A percentile compares a stretch with the other conserved stretches of the same genome.
phyloP scores from a whole-genome alignment of 2,329 filamentous ascomycete genomes.

The Aspergillus awamori region DNA sequence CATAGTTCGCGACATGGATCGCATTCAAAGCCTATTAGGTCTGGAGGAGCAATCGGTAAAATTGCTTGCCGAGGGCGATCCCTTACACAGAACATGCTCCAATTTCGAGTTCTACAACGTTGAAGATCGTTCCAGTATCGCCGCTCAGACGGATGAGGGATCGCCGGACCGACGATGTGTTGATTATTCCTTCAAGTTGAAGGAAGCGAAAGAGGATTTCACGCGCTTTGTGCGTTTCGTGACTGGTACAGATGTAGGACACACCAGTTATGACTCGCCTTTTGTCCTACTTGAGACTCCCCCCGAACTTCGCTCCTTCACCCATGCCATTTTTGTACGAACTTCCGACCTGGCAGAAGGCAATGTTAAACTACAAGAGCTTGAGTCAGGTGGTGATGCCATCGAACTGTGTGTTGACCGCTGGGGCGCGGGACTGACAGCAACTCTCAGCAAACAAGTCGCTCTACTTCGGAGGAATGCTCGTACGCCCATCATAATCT shows the following conservation, averaged over 20 bases:
- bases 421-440: slow-evolving; percentile 56
- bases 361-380: slow-evolving; percentile 50
- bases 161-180: slow-evolving; percentile 49
- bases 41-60: slow-evolving; percentile 48
- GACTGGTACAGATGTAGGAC: slow-evolving; percentile 56
- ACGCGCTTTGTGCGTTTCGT: slow-evolving; percentile 62
- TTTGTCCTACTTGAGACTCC: slow-evolving; percentile 63
- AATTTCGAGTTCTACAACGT: slow-evolving; percentile 53
- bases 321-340: slow-evolving; percentile 45
- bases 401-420: slow-evolving; percentile 64
- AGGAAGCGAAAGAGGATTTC: slow-evolving; percentile 62
- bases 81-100: slow-evolving; percentile 51
- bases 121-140: slow-evolving; percentile 45
- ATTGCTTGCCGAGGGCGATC: slow-evolving; percentile 49
- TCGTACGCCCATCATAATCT: slow-evolving; percentile 60
- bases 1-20: slow-evolving; percentile 44
- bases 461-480: slow-evolving; percentile 61
- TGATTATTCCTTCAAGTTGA: slow-evolving; percentile 53
- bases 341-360: slow-evolving; percentile 39
- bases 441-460: slow-evolving; percentile 58
- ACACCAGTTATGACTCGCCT: slow-evolving; percentile 60
- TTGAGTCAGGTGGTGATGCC: slow-evolving; percentile 63
- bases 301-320: slow-evolving; percentile 58
- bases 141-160: slow-evolving; percentile 31
- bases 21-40: slow-evolving; percentile 46